Conservation (phyloP, 805 yeast species). For the Nakazawaea laoshanensis region DNA sequence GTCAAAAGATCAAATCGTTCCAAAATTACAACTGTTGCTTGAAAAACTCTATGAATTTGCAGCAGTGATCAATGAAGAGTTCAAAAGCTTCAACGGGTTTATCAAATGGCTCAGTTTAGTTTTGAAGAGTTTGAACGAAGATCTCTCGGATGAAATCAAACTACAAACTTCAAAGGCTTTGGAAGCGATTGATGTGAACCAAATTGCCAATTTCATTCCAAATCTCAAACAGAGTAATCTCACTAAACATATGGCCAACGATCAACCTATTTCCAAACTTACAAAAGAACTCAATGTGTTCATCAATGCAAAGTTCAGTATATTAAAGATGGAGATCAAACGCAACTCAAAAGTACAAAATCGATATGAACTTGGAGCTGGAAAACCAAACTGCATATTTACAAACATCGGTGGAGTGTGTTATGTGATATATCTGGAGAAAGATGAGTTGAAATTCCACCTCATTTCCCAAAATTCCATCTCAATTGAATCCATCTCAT, state of each 20-base stretch:
- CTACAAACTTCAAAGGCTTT: conserved; percentile 6
- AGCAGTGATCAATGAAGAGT: conserved; percentile 37
- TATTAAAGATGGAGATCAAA: conserved; percentile 11
- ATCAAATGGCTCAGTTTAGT: conserved; percentile 33
- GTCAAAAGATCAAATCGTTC: conserved; percentile 13
- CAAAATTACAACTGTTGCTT: conserved; percentile 17
- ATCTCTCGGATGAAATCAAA: conserved; percentile 18
- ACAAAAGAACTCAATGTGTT: conserved; percentile 11
- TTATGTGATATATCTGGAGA: no score
- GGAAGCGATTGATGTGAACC: conserved; percentile 15
- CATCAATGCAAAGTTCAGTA: conserved; percentile 6
- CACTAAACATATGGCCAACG: not conserved
- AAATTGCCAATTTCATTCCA: conserved; percentile 25
- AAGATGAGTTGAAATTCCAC: no score
- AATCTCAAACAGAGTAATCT: conserved; percentile 1
- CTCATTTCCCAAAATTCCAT: no score
- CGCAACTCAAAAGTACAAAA: no score
- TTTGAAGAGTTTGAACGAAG: conserved; percentile 30
- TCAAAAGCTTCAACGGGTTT: conserved; percentile 33
- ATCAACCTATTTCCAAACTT: conserved; percentile 2
- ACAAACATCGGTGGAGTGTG: no score
- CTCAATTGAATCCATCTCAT: no score
- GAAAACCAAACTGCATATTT: no score
- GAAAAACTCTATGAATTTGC: conserved; percentile 28
- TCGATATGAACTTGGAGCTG: no score